Conservation (phyloP, 352 stramenopile species). For the Phytophthora pinifolia region DNA sequence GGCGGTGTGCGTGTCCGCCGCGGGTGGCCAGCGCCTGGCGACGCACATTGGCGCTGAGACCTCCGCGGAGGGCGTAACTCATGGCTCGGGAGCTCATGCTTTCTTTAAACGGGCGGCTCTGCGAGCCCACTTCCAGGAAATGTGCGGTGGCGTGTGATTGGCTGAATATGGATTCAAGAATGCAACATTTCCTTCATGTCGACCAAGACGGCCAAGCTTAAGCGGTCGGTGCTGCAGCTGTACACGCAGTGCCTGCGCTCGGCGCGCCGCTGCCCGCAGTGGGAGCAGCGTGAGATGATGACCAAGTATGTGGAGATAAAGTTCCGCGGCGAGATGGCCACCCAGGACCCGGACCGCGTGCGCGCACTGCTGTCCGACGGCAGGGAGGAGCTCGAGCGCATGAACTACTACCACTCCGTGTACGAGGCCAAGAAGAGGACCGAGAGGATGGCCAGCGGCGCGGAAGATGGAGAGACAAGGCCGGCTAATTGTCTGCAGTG, state of each 20-base stretch:
- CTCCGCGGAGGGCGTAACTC: constrained; percentile 58
- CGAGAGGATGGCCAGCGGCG: constrained; percentile 4
- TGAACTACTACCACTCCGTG: constrained; percentile 88
- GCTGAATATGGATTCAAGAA: constrained; percentile 15
- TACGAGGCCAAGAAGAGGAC: constrained; percentile 65
- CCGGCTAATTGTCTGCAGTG: constrained; percentile 41
- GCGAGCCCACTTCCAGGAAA: constrained; percentile 22
- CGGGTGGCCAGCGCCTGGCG: constrained; percentile 56
- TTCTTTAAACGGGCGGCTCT: constrained; percentile 25
- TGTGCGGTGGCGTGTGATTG: constrained; percentile 19
- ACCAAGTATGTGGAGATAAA: constrained; percentile 78
- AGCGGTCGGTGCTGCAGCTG: constrained; percentile 50
- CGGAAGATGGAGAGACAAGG: background rate
- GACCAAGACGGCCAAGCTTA: constrained; percentile 20
- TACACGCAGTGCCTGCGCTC: constrained; percentile 80
- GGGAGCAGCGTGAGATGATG: constrained; percentile 86
- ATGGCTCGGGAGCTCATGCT: constrained; percentile 69
- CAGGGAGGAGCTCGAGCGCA: constrained; percentile 76
- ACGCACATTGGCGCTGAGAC: constrained; percentile 53
- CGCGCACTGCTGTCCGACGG: constrained; percentile 56
- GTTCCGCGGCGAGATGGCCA: constrained; percentile 58
- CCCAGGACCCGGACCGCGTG: constrained; percentile 59
- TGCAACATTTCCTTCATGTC: too few species aligned
- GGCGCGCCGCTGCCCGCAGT: constrained; percentile 68
- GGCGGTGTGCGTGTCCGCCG: constrained; percentile 54